Percentiles rank a stretch among this genome's conserved stretches.
Conservation (phyloP, 805 yeast genomes). For the Wickerhamiella occidentalis region DNA sequence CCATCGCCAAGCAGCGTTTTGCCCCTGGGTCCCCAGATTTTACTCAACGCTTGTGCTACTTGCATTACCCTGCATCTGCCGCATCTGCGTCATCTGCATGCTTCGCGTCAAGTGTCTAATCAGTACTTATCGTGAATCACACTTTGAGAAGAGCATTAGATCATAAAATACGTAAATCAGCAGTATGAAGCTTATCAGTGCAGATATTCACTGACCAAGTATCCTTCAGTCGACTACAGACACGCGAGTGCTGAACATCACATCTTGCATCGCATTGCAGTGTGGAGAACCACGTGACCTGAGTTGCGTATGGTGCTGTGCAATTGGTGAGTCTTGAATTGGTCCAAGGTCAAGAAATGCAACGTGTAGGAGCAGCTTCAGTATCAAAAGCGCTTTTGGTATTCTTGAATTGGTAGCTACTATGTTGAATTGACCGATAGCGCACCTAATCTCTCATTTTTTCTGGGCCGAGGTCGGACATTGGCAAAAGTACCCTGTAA, state of each 20-base stretch:
- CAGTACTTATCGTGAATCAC: neutral
- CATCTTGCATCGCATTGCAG: conserved; percentile 2
- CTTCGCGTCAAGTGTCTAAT: neutral
- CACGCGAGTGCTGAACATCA: neutral
- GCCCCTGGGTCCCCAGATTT: neutral
- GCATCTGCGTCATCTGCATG: neutral
- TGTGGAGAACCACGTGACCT: conserved; percentile 1
- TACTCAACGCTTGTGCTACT: neutral
- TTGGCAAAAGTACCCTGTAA: neutral
- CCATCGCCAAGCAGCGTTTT: too few relatives aligned
- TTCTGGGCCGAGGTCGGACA: conserved; percentile 2
- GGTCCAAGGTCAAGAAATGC: neutral
- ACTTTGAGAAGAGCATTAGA: too few relatives aligned
- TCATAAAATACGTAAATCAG: too few relatives aligned
- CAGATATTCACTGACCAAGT: neutral
- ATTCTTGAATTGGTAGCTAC: too few relatives aligned
- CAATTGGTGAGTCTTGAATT: neutral
- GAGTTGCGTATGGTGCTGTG: neutral
- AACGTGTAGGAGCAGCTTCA: neutral
- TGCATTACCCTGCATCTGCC: neutral
- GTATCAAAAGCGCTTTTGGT: neutral
- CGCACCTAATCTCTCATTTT: neutral
- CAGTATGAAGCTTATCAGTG: neutral
- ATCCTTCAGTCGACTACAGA: neutral
- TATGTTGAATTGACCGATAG: too few relatives aligned